Evolutionary conservation across 768 basidiomycete genomes (phyloP), one percentile per base, ranked within the genome.

Genomic region (Auricularia heimuer): DNA sequence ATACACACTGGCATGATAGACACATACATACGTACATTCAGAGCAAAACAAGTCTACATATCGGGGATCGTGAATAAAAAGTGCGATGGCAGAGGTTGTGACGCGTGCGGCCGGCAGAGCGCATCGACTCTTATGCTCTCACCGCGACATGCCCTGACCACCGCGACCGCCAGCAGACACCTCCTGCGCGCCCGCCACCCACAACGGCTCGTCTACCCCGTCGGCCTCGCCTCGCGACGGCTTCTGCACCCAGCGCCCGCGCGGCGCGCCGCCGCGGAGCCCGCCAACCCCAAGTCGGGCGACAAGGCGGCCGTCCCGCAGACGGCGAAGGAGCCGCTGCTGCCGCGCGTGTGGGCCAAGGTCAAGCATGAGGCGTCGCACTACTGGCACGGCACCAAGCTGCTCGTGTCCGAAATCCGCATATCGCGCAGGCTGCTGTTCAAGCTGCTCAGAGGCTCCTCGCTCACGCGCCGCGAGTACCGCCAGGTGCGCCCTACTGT

Each of bases 301-400:
- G 56, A 60, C 16, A 24, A 60, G 34, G 29, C 56, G 56, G 58
- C 64, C n/a, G 66, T 63, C 10, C 42, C 63, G 47, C 35, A 64
- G 36, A 3, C 56, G 24, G 56, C 58, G 11, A 73, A 77, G 54
- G 73, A 75, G 0, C 80, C 82, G 1, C 73, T 91, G 3, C 65
- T 78, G 47, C 80, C 83, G 10, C 81, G 94, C 45, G 83, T 83
- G 6, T 98, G 96, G 96, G 89, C 89, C 69, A 90, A 87, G 70
- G 87, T 98, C 67, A 99, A 98, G 78, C 92, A 98, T 71, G 97
- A 98, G 75, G 94, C 88, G 0, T 83, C 85, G 65, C 96, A 99
- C 75, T 99, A 98, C 75, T 98, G 95, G 95, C 88, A 94, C 68
- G 96, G 97, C 11, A 83, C 92, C 1, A 97, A 97, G 73, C 85